These are phyloP conservation scores for Arthrobotrys entomopaga DNA, from an alignment of 2,329 filamentous ascomycete genomes.

Conservation along the genomic window DNA sequence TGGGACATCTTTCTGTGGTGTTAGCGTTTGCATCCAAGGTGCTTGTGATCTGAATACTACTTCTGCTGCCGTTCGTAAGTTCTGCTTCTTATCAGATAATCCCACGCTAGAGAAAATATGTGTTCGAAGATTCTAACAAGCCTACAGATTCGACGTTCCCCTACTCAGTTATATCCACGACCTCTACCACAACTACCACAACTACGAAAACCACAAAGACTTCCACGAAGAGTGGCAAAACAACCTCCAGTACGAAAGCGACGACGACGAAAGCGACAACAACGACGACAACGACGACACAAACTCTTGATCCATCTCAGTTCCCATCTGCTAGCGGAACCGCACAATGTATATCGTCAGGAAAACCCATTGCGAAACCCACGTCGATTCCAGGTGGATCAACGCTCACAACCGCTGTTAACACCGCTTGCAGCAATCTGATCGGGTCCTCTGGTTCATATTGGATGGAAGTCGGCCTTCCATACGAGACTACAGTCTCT, in stretches of 20 bases:
- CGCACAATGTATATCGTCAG: not conserved
- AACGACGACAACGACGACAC: constrained; percentile 4
- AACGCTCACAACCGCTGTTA: constrained; percentile 13
- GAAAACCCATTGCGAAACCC: constrained; percentile 3
- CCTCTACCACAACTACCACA: constrained; percentile 2
- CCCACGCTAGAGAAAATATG: no score
- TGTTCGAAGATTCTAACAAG: no score
- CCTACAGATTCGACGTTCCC: no score
- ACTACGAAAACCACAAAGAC: constrained; percentile 3
- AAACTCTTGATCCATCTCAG: constrained; percentile 9
- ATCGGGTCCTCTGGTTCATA: constrained; percentile 1
- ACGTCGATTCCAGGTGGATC: constrained; percentile 8
- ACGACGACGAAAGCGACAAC: constrained; percentile 6
- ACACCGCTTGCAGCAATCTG: constrained; percentile 8
- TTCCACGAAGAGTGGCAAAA: not conserved
- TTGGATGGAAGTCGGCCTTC: constrained; percentile 23
- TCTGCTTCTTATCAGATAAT: no score
- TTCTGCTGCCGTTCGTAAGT: not conserved
- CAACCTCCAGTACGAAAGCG: constrained; percentile 2
- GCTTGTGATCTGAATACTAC: constrained; percentile 3
- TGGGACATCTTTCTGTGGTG: constrained; percentile 9
- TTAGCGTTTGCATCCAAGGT: constrained; percentile 14
- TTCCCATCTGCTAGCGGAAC: constrained; percentile 16
- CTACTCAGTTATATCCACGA: no score
- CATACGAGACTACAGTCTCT: not conserved